phyloP scores from a whole-genome alignment of 1,139 yeast species.

The Suhomyces bokatorum region DNA sequence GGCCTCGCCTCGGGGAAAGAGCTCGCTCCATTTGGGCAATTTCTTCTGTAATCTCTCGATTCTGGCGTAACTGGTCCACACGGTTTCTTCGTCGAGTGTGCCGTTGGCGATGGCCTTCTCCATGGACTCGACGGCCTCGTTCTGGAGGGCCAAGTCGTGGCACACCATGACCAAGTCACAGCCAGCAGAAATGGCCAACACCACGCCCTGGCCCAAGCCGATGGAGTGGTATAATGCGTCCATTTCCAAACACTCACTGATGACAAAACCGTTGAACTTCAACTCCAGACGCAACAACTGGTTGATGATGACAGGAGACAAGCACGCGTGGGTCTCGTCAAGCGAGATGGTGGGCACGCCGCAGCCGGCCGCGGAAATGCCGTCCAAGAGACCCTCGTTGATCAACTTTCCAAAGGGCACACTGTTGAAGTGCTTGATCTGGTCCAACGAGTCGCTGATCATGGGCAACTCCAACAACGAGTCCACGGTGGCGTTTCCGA shows the following conservation, averaged over 20 bases:
- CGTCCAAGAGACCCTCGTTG: slow-evolving; percentile 51
- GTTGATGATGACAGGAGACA: slow-evolving; percentile 57
- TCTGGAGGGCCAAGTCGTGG: slow-evolving; percentile 55
- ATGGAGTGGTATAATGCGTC: slow-evolving; percentile 63
- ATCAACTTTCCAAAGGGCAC: slow-evolving; percentile 56
- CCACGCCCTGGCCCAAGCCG: slow-evolving; percentile 68
- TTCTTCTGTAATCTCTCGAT: slow-evolving; percentile 46
- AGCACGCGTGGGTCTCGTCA: slow-evolving; percentile 64
- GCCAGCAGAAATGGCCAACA: slow-evolving; percentile 62
- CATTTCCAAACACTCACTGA: slow-evolving; percentile 66
- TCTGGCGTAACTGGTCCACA: slow-evolving; percentile 44
- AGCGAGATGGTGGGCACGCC: slow-evolving; percentile 66
- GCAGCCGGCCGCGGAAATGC: slow-evolving; percentile 65
- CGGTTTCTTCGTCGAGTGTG: slow-evolving; percentile 49
- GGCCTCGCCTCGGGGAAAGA: slow-evolving; percentile 42
- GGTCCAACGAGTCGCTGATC: slow-evolving; percentile 58
- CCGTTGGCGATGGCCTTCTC: slow-evolving; percentile 56
- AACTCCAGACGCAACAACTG: slow-evolving; percentile 54
- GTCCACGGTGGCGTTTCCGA: slow-evolving; percentile 63
- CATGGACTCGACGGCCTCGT: slow-evolving; percentile 59
- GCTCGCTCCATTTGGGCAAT: slow-evolving; percentile 50
- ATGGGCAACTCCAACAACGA: slow-evolving; percentile 59
- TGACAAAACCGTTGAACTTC: slow-evolving; percentile 59
- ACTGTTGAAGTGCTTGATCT: slow-evolving; percentile 51
- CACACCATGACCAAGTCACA: slow-evolving; percentile 69